Evolutionary conservation across 164 flowering plant genomes (phyloP), one percentile per base, ranked within the genome.

Genomic region (Tinospora cordifolia): DNA sequence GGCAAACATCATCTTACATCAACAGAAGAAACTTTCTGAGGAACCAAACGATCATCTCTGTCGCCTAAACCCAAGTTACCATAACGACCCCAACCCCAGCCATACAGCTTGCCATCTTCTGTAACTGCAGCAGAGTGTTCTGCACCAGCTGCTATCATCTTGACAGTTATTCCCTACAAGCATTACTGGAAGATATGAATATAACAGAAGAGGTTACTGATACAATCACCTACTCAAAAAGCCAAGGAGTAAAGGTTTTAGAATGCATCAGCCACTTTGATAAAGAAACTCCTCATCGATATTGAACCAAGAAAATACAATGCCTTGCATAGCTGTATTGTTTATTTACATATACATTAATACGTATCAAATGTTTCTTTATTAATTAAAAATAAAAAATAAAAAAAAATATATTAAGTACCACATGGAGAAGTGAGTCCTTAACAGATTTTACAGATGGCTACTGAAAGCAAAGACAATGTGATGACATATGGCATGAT

Each of bases 41-140:
- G 99, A 72, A 92, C 80, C 67, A 85, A 71, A 44, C 99, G 90
- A 76, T 94, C 99, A 69, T 83, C 85, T 76, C 96, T 81, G 85
- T 94, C 99, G 78, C 99, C 99, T 72, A 94, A 79, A 40, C 99
- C 99, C 81, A 94, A 82, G 79, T 94, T 94, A 59, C 99, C 99
- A 82, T 94, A 94, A 68, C 97, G 80, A 17, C 99, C 99, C 99
- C 99, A 94, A 8, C 99, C 99, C 99, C 99, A 94, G 74, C 99
- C 98, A 81, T 84, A 94, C 39, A 94, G 90, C 22, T 86, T 87
- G 58, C 99, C 99, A 77, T 85, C 88, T 83, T 94, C 98, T 62
- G 99, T 85, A 67, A 94, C 83, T 68, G 99, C 97, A 69, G 87
- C 99, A 47, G 93, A 87, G 77, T 94, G 99, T 73, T 94, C 99